Percentiles rank a stretch among this genome's conserved stretches.
Conservation (phyloP, 1,284 basidiomycete species). For the Tilletia horrida region DNA sequence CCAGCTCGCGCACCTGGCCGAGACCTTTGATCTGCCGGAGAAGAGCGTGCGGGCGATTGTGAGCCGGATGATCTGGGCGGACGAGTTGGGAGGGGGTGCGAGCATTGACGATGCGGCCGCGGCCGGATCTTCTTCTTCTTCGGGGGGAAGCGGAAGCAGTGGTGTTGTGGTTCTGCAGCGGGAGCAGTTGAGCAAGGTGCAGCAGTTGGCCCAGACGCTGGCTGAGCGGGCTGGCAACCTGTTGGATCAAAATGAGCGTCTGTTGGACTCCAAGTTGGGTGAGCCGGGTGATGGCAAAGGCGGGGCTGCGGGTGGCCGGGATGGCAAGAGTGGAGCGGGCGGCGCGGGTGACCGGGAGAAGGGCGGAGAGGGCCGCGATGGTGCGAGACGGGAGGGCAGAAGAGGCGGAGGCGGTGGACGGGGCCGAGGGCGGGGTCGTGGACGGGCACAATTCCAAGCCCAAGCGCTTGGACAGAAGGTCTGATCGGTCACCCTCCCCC, state of each 20-base stretch:
- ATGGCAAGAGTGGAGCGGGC: conserved; percentile 31
- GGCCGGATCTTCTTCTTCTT: no score
- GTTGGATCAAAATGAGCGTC: conserved; percentile 95
- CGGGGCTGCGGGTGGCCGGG: conserved; percentile 12
- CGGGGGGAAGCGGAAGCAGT: not conserved
- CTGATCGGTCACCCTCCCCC: conserved; percentile 19
- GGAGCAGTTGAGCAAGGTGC: conserved; percentile 65
- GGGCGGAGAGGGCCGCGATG: conserved; percentile 17
- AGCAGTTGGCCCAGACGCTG: conserved; percentile 58
- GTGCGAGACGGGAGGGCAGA: conserved; percentile 39
- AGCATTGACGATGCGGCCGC: conserved; percentile 80
- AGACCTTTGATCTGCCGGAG: conserved; percentile 79
- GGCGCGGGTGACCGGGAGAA: not conserved
- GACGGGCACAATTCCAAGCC: conserved; percentile 45
- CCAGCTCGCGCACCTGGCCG: conserved; percentile 78
- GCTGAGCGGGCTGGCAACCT: conserved; percentile 81
- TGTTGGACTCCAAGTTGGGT: conserved; percentile 82
- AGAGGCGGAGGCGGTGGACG: conserved; percentile 36
- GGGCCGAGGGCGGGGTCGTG: conserved; percentile 39
- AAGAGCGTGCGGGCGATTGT: conserved; percentile 84
- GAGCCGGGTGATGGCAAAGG: conserved; percentile 25
- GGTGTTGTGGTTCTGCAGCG: conserved; percentile 87
- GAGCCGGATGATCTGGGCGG: conserved; percentile 98
- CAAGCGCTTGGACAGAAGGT: conserved; percentile 47
- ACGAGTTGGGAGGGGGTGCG: conserved; percentile 73